These are phyloP conservation scores for Teunomyces funiuensis DNA, from an alignment of 805 yeast genomes.

Conservation along the genomic window DNA sequence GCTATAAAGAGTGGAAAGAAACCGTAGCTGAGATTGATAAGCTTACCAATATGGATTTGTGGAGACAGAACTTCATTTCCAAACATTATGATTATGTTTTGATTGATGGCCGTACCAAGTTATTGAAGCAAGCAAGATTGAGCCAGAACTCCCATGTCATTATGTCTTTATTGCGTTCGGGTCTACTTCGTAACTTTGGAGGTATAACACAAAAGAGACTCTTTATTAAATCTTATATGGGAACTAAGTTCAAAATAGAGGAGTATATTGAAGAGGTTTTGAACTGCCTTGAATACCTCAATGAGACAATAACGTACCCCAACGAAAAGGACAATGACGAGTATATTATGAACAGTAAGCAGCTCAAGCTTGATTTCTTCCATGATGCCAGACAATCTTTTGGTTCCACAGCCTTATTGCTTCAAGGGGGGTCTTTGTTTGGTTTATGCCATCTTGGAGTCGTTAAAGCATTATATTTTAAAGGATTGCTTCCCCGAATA, in stretches of 20 bases:
- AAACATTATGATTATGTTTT: conserved; percentile 80
- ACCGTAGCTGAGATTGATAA: conserved; percentile 52
- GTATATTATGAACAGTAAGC: conserved; percentile 48
- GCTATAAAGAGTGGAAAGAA: conserved; percentile 71
- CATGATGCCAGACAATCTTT: conserved; percentile 83
- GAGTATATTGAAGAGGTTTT: conserved; percentile 79
- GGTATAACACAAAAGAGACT: conserved; percentile 79
- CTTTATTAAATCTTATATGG: conserved; percentile 79
- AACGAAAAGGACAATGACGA: conserved; percentile 28
- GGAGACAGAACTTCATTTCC: conserved; percentile 85
- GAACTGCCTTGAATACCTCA: conserved; percentile 60
- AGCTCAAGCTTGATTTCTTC: conserved; percentile 68
- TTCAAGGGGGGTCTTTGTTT: conserved; percentile 94
- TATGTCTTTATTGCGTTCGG: conserved; percentile 72
- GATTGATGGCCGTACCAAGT: conserved; percentile 69
- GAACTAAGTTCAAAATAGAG: conserved; percentile 87
- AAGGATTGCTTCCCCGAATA: conserved; percentile 77
- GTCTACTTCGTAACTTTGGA: conserved; percentile 86
- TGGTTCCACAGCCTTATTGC: conserved; percentile 85
- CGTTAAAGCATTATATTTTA: conserved; percentile 74
- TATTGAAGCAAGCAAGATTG: conserved; percentile 60
- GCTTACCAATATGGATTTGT: conserved; percentile 42
- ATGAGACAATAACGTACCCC: conserved; percentile 38
- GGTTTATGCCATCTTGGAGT: conserved; percentile 95
- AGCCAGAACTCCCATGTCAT: conserved; percentile 56